Percentiles rank a stretch among this genome's conserved stretches.
phyloP scores from a whole-genome alignment of 2,329 filamentous ascomycete genomes.

The Scedosporium boydii region DNA sequence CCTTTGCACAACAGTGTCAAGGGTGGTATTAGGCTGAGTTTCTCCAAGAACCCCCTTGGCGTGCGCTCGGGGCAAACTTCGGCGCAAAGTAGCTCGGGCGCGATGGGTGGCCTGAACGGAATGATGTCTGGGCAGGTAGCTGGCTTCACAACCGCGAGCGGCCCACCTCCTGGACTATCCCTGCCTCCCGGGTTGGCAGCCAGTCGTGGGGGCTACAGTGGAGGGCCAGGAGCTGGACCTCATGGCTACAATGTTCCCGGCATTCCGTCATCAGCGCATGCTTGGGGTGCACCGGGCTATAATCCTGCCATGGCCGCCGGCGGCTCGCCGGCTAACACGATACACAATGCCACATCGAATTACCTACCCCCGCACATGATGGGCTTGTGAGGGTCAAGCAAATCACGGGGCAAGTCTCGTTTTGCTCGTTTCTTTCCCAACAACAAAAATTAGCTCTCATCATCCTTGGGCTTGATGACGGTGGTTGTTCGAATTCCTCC shows the following conservation, averaged over 20 bases:
- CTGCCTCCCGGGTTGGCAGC: slow-evolving; percentile 60
- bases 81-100: slow-evolving; percentile 23
- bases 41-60: slow-evolving; percentile 93
- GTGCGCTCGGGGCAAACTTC: slow-evolving; percentile 70
- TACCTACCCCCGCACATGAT: slow-evolving; percentile 22
- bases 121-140: slow-evolving; percentile 43
- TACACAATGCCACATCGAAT: slow-evolving; percentile 10
- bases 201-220: background rate
- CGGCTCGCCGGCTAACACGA: slow-evolving; percentile 12
- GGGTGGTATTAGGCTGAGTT: slow-evolving; percentile 89
- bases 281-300: slow-evolving; percentile 9
- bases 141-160: slow-evolving; percentile 58
- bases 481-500: background rate
- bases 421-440: background rate
- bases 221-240: background rate
- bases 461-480: background rate
- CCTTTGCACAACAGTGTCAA: slow-evolving; percentile 86
- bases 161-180: slow-evolving; percentile 73
- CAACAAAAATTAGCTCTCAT: background rate
- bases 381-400: slow-evolving; percentile 16
- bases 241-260: slow-evolving; percentile 2
- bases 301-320: slow-evolving; percentile 10
- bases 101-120: slow-evolving; percentile 45
- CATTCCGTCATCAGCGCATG: background rate
- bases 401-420: background rate